Evolutionary conservation across 257 asterid species (phyloP).

Genomic region (Paraleonurus japonicus): DNA sequence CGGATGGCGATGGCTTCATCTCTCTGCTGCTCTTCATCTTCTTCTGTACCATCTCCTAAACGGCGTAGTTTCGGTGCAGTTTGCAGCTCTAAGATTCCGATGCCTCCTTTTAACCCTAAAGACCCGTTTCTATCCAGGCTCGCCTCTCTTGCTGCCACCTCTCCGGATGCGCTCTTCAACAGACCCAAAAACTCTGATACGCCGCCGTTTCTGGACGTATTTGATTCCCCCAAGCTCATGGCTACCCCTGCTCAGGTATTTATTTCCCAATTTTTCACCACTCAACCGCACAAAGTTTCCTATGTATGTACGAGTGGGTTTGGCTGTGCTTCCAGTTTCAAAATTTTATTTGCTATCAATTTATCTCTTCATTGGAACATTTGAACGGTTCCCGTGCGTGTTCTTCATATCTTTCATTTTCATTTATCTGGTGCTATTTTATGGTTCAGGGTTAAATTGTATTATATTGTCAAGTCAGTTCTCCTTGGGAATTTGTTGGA

Average conservation of each 20-base stretch:
- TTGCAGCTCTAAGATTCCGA: slow-evolving; percentile 49
- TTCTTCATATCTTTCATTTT: not conserved
- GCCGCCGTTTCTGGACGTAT: slow-evolving; percentile 68
- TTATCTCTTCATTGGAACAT: not conserved
- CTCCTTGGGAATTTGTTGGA: not conserved
- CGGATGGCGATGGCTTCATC: slow-evolving; percentile 64
- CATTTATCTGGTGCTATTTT: not conserved
- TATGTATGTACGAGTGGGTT: not conserved
- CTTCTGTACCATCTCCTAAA: slow-evolving; percentile 31
- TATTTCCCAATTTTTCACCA: not conserved
- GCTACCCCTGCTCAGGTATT: slow-evolving; percentile 76
- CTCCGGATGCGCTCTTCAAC: slow-evolving; percentile 59
- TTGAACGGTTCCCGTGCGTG: not conserved
- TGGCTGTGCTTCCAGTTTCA: not conserved
- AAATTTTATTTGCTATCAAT: not conserved
- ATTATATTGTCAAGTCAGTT: not conserved
- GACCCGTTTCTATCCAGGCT: slow-evolving; percentile 78
- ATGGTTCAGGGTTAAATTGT: not conserved
- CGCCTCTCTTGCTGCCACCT: slow-evolving; percentile 65
- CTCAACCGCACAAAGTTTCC: not conserved
- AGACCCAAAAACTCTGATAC: slow-evolving; percentile 50
- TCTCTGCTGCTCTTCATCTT: slow-evolving; percentile 45
- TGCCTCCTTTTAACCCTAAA: slow-evolving; percentile 78
- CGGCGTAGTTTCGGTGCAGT: slow-evolving; percentile 38
- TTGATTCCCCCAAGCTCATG: slow-evolving; percentile 78